phyloP scores from a whole-genome alignment of 2,329 filamentous ascomycete genomes.

The Cordyceps cicadae region DNA sequence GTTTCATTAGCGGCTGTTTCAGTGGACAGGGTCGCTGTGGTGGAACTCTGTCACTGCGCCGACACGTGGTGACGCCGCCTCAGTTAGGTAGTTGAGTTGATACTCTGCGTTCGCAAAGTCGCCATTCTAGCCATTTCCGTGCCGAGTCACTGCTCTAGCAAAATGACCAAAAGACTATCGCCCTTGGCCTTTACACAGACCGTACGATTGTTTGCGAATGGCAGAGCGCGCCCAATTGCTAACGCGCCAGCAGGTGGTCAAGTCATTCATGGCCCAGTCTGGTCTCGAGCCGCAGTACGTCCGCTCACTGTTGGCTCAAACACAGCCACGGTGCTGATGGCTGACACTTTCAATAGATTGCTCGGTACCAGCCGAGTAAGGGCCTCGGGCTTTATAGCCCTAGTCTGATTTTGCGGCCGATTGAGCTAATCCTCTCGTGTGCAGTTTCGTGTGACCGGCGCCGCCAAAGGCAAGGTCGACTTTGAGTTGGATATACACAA shows the following conservation, averaged over 20 bases:
- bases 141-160: slow-evolving; percentile 7
- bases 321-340: neutral
- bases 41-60: neutral
- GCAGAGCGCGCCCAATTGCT: neutral
- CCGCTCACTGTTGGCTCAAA: slow-evolving; percentile 4
- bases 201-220: slow-evolving; percentile 15
- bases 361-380: slow-evolving; percentile 13
- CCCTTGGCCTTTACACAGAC: slow-evolving; percentile 28
- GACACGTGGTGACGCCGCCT: neutral
- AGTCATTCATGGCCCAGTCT: slow-evolving; percentile 77
- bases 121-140: neutral
- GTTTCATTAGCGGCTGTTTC: neutral
- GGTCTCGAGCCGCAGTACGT: slow-evolving; percentile 78
- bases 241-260: slow-evolving; percentile 57
- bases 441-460: slow-evolving; percentile 60
- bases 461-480: slow-evolving; percentile 58
- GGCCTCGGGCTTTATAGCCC: neutral
- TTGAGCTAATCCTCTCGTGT: neutral
- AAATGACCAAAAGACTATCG: slow-evolving; percentile 27
- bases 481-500: slow-evolving; percentile 69
- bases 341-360: slow-evolving; percentile 10
- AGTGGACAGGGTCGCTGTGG: neutral
- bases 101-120: neutral
- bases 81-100: neutral
- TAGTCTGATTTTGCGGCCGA: neutral